A percentile compares a stretch with the other conserved stretches of the same genome.
phyloP scores from a whole-genome alignment of 768 basidiomycete genomes.

The Trametes gibbosa region DNA sequence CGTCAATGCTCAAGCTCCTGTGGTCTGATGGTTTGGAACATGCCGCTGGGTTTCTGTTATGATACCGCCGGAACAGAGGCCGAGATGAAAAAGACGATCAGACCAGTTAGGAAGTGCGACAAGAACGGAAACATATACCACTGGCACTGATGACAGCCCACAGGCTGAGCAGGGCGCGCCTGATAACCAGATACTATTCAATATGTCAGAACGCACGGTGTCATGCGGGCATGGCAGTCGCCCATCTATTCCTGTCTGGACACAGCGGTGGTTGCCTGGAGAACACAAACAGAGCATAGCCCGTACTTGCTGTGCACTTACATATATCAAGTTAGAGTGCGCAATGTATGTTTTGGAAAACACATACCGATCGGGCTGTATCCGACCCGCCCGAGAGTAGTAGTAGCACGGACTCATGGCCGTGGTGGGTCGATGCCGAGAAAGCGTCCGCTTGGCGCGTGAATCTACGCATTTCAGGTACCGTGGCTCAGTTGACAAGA shows the following conservation, averaged over 20 bases:
- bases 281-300: not conserved
- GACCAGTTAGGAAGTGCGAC: conserved; percentile 2
- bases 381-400: not conserved
- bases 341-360: not conserved
- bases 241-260: not conserved
- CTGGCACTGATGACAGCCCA: not conserved
- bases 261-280: not conserved
- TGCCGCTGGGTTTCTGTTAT: conserved; percentile 8
- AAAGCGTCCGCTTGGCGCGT: not conserved
- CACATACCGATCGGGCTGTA: not conserved
- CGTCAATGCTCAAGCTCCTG: conserved; percentile 1
- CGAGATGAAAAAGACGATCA: conserved; percentile 13
- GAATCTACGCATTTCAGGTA: not conserved
- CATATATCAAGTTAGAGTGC: not conserved
- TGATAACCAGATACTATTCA: not conserved
- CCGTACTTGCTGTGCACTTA: not conserved
- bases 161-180: not conserved
- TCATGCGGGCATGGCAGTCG: not conserved
- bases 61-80: conserved; percentile 9
- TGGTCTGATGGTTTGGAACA: conserved; percentile 7
- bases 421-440: not conserved
- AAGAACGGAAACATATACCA: not conserved
- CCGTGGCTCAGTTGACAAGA: not conserved
- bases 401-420: not conserved
- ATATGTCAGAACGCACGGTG: not conserved